Conservation (phyloP, 192 early-diverging fungal genomes). For the Coemansia sp. region DNA sequence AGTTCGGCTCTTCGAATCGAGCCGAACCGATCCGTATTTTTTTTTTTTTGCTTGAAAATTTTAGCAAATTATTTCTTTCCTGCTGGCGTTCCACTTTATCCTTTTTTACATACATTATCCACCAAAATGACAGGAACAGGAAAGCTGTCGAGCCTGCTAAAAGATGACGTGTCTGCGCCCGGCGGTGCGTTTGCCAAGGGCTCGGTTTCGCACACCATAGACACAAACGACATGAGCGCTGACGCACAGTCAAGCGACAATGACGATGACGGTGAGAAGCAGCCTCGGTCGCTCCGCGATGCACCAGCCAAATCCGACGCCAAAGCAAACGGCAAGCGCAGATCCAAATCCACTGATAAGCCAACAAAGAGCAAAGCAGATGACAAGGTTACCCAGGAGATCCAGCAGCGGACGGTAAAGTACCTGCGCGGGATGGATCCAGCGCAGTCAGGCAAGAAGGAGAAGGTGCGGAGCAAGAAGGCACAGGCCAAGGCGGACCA, state of each 20-base stretch:
- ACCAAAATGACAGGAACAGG: background rate
- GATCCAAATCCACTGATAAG: background rate
- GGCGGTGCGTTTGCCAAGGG: background rate
- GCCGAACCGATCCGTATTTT: too few species aligned
- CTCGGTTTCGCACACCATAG: background rate
- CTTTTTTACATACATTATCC: too few species aligned
- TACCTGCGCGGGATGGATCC: constrained; percentile 27
- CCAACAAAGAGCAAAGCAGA: too few species aligned
- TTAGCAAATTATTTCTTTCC: too few species aligned
- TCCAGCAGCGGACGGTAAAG: constrained; percentile 22
- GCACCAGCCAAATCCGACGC: background rate
- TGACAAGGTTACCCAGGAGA: constrained; percentile 12
- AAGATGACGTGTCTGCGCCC: background rate
- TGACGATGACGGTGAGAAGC: background rate
- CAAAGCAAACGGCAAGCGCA: too few species aligned
- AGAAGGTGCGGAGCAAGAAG: constrained; percentile 63
- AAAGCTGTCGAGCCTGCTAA: background rate
- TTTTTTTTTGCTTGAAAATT: too few species aligned
- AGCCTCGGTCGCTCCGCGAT: background rate
- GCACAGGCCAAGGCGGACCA: constrained; percentile 62
- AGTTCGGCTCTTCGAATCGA: too few species aligned
- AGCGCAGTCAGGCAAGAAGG: background rate
- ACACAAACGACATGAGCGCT: too few species aligned
- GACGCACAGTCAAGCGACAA: too few species aligned
- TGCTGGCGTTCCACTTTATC: too few species aligned